phyloP scores from a whole-genome alignment of 2,329 filamentous ascomycete species.

The Epichloe coenophiala region DNA sequence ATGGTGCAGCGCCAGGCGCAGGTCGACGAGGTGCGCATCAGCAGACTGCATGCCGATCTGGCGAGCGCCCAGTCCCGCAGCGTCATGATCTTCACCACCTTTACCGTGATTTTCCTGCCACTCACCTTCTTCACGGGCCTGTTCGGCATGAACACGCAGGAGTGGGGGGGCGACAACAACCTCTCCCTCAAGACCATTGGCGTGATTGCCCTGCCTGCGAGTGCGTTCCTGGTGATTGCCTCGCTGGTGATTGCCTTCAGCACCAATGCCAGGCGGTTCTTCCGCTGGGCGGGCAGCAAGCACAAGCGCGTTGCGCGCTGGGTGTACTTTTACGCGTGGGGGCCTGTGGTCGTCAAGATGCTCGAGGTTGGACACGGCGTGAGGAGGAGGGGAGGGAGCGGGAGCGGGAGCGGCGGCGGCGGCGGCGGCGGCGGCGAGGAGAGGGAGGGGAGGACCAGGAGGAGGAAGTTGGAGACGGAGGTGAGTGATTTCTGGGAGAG shows the following conservation, averaged over 20 bases:
- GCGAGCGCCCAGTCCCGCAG: conserved; percentile 48
- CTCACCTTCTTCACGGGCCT: conserved; percentile 52
- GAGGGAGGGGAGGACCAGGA: conserved; percentile 4
- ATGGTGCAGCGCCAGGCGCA: conserved; percentile 55
- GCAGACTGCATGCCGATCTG: conserved; percentile 47
- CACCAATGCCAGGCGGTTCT: conserved; percentile 24
- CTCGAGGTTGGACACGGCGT: conserved; percentile 3
- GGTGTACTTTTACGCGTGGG: conserved; percentile 12
- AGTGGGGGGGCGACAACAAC: conserved; percentile 43
- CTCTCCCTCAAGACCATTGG: conserved; percentile 32
- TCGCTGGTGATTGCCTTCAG: conserved; percentile 45
- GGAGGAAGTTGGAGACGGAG: conserved; percentile 17
- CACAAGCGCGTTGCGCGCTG: conserved; percentile 9
- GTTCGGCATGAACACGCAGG: conserved; percentile 51
- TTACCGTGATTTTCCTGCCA: conserved; percentile 50
- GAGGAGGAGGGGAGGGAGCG: conserved; percentile 8
- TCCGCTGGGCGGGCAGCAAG: conserved; percentile 12
- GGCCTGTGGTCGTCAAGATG: conserved; percentile 9
- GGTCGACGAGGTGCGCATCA: conserved; percentile 51
- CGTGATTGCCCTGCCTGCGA: conserved; percentile 33
- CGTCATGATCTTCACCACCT: conserved; percentile 53
- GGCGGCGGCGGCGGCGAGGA: conserved; percentile 4
- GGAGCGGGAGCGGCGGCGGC: background rate
- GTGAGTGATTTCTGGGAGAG: conserved; percentile 29
- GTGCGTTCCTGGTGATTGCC: conserved; percentile 31